A percentile compares a stretch with the other conserved stretches of the same genome.
phyloP scores from a whole-genome alignment of 2,329 filamentous ascomycete genomes.

The Nemania sp. region DNA sequence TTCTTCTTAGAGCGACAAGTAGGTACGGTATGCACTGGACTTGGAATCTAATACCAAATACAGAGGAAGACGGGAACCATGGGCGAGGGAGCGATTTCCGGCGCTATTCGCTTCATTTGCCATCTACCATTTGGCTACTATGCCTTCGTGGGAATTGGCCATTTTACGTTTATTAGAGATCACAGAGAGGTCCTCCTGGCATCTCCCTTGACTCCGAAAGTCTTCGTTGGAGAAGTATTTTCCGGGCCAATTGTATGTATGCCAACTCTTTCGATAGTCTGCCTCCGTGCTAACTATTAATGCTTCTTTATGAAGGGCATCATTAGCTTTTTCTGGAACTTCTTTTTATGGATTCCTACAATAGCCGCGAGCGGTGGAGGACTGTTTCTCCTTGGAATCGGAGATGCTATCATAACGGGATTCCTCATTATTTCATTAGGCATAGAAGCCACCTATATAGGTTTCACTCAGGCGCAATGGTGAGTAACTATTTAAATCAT shows the following conservation, averaged over 20 bases:
- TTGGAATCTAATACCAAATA: neutral
- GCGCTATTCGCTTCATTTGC: slow-evolving; percentile 18
- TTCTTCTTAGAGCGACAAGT: neutral
- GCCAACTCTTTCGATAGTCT: neutral
- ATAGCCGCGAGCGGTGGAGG: neutral
- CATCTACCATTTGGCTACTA: slow-evolving; percentile 21
- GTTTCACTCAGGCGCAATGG: slow-evolving; percentile 17
- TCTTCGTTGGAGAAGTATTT: slow-evolving; percentile 20
- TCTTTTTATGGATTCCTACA: slow-evolving; percentile 22
- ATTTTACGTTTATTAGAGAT: slow-evolving; percentile 8
- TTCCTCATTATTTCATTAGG: slow-evolving; percentile 6
- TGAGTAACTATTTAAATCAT: neutral
- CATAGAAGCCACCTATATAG: slow-evolving; percentile 20
- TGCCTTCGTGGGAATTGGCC: slow-evolving; percentile 5
- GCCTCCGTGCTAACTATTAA: neutral
- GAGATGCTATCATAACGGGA: slow-evolving; percentile 17
- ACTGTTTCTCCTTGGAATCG: slow-evolving; percentile 15
- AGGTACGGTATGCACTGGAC: neutral
- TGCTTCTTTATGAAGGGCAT: slow-evolving; percentile 1
- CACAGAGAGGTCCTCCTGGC: slow-evolving; percentile 15
- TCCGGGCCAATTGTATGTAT: slow-evolving; percentile 24
- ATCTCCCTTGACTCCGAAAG: slow-evolving; percentile 14
- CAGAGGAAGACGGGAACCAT: neutral
- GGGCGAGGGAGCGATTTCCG: slow-evolving; percentile 16
- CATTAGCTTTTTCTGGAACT: slow-evolving; percentile 22